Evolutionary conservation across 2,329 filamentous ascomycete genomes (phyloP).

Genomic region (Nemania sp.): DNA sequence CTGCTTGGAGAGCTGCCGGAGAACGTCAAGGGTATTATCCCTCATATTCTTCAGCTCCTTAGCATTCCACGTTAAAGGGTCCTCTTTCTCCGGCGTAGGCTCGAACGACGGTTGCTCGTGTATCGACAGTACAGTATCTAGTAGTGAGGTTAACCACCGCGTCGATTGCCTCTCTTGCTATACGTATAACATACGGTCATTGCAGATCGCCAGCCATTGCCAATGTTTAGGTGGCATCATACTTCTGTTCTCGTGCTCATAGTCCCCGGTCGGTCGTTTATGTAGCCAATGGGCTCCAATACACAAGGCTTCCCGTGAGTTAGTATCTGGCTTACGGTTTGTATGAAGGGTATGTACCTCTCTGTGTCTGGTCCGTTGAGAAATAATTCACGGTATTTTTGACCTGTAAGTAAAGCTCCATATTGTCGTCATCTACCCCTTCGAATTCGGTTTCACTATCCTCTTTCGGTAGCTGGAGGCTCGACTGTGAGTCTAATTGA

Average conservation of each 20-base stretch:
- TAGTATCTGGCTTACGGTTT: slow-evolving; percentile 33
- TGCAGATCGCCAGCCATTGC: slow-evolving; percentile 78
- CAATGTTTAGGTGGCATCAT: slow-evolving; percentile 63
- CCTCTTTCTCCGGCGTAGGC: slow-evolving; percentile 42
- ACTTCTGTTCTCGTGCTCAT: slow-evolving; percentile 47
- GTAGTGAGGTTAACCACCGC: slow-evolving; percentile 31
- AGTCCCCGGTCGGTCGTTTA: slow-evolving; percentile 49
- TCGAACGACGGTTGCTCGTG: slow-evolving; percentile 66
- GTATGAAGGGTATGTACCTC: slow-evolving; percentile 61
- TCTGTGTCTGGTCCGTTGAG: slow-evolving; percentile 75
- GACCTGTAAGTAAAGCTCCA: slow-evolving; percentile 64
- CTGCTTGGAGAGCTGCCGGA: slow-evolving; percentile 54
- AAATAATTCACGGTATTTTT: slow-evolving; percentile 82
- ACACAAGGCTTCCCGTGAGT: slow-evolving; percentile 66
- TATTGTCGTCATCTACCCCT: slow-evolving; percentile 39
- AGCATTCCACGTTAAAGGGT: slow-evolving; percentile 41
- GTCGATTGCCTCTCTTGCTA: slow-evolving; percentile 15
- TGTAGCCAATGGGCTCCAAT: slow-evolving; percentile 77
- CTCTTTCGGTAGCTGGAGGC: slow-evolving; percentile 22
- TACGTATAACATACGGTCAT: slow-evolving; percentile 64
- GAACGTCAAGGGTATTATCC: slow-evolving; percentile 54
- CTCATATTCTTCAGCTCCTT: slow-evolving; percentile 54
- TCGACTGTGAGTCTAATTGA: slow-evolving; percentile 27
- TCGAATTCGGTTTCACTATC: slow-evolving; percentile 26
- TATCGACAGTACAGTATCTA: slow-evolving; percentile 76